Evolutionary conservation across 2,329 filamentous ascomycete species (phyloP).

Genomic region (Botryosphaeria dothidea): DNA sequence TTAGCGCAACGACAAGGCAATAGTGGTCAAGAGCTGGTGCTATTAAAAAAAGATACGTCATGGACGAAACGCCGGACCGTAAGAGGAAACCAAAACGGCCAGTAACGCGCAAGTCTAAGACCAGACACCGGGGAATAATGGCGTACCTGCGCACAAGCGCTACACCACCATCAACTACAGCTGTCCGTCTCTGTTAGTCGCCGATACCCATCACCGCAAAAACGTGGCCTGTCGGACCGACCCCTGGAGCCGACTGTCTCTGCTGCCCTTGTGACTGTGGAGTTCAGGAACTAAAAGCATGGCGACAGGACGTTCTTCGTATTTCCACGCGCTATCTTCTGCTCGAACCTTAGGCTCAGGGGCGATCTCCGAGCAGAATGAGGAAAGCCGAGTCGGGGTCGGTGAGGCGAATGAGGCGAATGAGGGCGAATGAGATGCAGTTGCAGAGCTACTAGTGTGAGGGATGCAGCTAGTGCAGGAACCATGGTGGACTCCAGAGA

Average conservation of each 20-base stretch:
- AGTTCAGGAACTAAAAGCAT: not conserved
- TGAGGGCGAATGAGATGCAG: too few relatives aligned
- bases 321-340: not conserved
- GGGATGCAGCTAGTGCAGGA: not conserved
- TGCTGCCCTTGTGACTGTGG: not conserved
- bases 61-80: not conserved
- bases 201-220: not conserved
- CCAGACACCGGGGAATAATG: not conserved
- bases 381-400: too few relatives aligned
- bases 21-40: not conserved
- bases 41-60: not conserved
- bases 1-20: not conserved
- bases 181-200: not conserved
- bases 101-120: not conserved
- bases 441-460: too few relatives aligned
- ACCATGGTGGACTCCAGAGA: not conserved
- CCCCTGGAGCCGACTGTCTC: not conserved
- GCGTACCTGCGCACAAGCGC: not conserved
- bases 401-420: not conserved
- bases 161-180: not conserved
- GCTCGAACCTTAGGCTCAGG: not conserved
- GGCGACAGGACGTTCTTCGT: not conserved
- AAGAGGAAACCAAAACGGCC: not conserved
- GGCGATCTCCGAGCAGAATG: not conserved
- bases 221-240: not conserved